These are phyloP conservation scores for Gossypium gossypioides DNA, from an alignment of 441 rosid genomes.

Conservation along the genomic window DNA sequence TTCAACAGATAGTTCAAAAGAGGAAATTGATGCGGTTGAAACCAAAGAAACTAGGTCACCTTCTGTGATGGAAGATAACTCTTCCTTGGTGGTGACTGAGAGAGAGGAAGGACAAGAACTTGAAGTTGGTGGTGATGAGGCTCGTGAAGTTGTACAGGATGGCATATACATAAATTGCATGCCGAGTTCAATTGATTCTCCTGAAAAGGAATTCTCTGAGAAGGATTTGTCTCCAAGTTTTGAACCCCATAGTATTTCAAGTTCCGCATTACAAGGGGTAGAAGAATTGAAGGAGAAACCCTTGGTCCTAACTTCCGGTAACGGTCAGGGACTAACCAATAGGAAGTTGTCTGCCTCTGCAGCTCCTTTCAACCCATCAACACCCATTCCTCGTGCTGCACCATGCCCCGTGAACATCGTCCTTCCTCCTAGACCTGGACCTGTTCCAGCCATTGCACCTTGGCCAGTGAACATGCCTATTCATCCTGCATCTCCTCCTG, in stretches of 20 bases:
- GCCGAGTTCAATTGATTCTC: conserved; percentile 17
- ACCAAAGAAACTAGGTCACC: conserved; percentile 29
- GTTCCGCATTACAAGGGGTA: conserved; percentile 18
- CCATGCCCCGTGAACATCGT: conserved; percentile 55
- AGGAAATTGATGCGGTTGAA: conserved; percentile 28
- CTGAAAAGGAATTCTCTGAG: conserved; percentile 28
- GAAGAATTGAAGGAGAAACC: conserved; percentile 62
- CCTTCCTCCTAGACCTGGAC: conserved; percentile 45
- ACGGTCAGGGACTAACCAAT: conserved; percentile 41
- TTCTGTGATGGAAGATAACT: conserved; percentile 29
- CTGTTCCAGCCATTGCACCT: conserved; percentile 50
- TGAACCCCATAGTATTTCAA: conserved; percentile 26
- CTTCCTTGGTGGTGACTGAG: conserved; percentile 25
- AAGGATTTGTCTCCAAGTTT: conserved; percentile 25
- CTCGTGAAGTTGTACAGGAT: conserved; percentile 33
- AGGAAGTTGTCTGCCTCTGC: conserved; percentile 94
- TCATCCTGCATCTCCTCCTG: conserved; percentile 58
- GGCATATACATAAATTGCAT: conserved; percentile 25
- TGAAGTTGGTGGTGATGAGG: conserved; percentile 30
- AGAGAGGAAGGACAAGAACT: conserved; percentile 22
- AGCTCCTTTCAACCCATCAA: conserved; percentile 82
- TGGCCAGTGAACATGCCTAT: conserved; percentile 88
- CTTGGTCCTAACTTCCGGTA: conserved; percentile 33
- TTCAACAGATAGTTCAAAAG: conserved; percentile 18
- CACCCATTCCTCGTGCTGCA: conserved; percentile 49